A percentile compares a stretch with the other conserved stretches of the same genome.
Conservation (phyloP, 768 basidiomycete genomes). For the Suillus luteus region DNA sequence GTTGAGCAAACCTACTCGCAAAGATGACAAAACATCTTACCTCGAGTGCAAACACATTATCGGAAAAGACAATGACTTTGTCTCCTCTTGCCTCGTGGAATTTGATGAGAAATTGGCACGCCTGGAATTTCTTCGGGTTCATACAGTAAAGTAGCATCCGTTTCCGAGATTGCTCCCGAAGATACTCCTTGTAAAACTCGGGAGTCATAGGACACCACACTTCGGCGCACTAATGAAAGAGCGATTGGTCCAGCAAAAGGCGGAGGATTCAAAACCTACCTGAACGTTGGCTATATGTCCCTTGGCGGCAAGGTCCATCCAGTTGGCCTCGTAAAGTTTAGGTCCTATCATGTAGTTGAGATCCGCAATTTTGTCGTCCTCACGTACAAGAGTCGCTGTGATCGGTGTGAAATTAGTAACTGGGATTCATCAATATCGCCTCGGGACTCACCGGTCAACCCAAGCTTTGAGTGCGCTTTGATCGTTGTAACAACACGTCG, state of each 20-base stretch:
- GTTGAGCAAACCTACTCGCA: slow-evolving; percentile 5
- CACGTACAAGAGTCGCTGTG: slow-evolving; percentile 93
- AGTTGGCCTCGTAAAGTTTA: slow-evolving; percentile 98
- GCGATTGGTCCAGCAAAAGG: slow-evolving; percentile 8
- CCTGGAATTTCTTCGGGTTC: slow-evolving; percentile 99
- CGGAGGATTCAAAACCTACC: slow-evolving; percentile 46
- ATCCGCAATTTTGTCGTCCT: slow-evolving; percentile 98
- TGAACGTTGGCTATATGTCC: slow-evolving; percentile 99
- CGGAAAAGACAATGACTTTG: slow-evolving; percentile 99
- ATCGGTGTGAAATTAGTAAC: slow-evolving; percentile 1
- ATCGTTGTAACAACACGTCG: slow-evolving; percentile 96
- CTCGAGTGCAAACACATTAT: slow-evolving; percentile 97
- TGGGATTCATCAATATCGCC: slow-evolving; percentile 4
- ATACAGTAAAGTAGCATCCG: slow-evolving; percentile 98
- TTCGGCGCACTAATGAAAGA: slow-evolving; percentile 80
- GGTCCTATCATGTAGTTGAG: slow-evolving; percentile 99
- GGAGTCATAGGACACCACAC: slow-evolving; percentile 99
- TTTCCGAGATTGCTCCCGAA: slow-evolving; percentile 89
- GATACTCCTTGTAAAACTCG: slow-evolving; percentile 97
- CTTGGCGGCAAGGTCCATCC: slow-evolving; percentile 99
- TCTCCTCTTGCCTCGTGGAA: slow-evolving; percentile 98
- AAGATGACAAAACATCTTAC: slow-evolving; percentile 42
- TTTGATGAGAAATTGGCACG: slow-evolving; percentile 97
- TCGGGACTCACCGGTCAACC: slow-evolving; percentile 76
- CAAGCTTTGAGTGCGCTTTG: slow-evolving; percentile 98